phyloP scores from a whole-genome alignment of 495 filamentous ascomycete genomes.

The Penicillium turbatum region DNA sequence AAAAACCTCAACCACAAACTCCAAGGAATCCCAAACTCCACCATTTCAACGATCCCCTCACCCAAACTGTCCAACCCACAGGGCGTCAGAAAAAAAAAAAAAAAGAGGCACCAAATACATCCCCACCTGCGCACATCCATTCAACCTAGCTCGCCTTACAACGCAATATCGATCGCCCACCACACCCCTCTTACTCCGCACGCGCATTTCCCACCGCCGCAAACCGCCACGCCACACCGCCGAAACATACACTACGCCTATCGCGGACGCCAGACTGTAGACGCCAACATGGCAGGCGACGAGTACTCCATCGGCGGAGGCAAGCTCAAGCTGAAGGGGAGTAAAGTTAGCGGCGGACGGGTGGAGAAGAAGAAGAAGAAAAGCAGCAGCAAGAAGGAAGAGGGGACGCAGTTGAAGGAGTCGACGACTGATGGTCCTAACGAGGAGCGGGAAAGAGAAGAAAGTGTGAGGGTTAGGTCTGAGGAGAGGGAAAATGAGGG shows the following conservation, averaged over 20 bases:
- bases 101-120: too few relatives aligned
- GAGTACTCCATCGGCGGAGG: slow-evolving; percentile 68
- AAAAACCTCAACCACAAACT: too few relatives aligned
- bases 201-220: background rate
- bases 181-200: slow-evolving; percentile 24
- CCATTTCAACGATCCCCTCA: background rate
- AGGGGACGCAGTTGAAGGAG: background rate
- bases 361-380: slow-evolving; percentile 58
- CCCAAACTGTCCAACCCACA: too few relatives aligned
- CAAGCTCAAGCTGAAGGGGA: slow-evolving; percentile 77
- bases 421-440: background rate
- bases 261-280: too few relatives aligned
- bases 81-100: too few relatives aligned
- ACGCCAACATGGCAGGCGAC: slow-evolving; percentile 40
- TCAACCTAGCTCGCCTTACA: too few relatives aligned
- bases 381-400: slow-evolving; percentile 50
- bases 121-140: too few relatives aligned
- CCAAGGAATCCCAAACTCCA: too few relatives aligned
- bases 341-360: slow-evolving; percentile 48
- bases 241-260: background rate
- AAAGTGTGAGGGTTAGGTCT: slow-evolving; percentile 6
- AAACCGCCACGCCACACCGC: slow-evolving; percentile 1
- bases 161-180: background rate
- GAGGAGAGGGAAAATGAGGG: background rate
- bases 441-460: background rate